These are phyloP conservation scores for Aureobasidium sp. DNA, from an alignment of 2,329 filamentous ascomycete genomes.

Conservation along the genomic window DNA sequence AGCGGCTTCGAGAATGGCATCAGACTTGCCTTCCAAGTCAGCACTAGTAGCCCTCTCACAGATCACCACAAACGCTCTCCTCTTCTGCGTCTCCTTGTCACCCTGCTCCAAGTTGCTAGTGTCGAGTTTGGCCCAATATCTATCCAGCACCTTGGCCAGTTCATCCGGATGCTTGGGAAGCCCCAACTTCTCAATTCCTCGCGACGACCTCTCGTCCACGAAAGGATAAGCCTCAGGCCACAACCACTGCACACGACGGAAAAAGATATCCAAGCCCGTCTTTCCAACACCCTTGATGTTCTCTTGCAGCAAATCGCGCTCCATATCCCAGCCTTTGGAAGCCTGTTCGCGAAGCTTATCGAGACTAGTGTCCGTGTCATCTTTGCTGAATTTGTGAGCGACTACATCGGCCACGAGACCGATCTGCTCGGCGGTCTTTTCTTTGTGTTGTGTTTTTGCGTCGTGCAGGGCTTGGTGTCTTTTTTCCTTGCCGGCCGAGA, in stretches of 20 bases:
- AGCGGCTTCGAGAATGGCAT: slow-evolving; percentile 22
- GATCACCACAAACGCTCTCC: slow-evolving; percentile 32
- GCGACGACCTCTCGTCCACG: slow-evolving; percentile 29
- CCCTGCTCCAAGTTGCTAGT: slow-evolving; percentile 19
- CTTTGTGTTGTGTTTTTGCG: slow-evolving; percentile 37
- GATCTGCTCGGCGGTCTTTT: slow-evolving; percentile 37
- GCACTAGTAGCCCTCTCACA: slow-evolving; percentile 31
- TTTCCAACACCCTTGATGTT: slow-evolving; percentile 34
- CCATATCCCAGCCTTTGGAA: slow-evolving; percentile 22
- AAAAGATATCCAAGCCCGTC: slow-evolving; percentile 36
- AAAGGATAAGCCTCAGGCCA: slow-evolving; percentile 33
- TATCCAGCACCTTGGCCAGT: slow-evolving; percentile 27
- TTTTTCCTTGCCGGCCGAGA: slow-evolving; percentile 30
- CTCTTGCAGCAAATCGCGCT: slow-evolving; percentile 25
- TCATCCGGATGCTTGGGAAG: slow-evolving; percentile 28
- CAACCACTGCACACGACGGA: slow-evolving; percentile 32
- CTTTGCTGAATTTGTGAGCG: slow-evolving; percentile 24
- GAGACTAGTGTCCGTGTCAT: slow-evolving; percentile 25
- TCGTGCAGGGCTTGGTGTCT: slow-evolving; percentile 32
- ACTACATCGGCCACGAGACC: slow-evolving; percentile 26
- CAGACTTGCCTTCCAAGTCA: slow-evolving; percentile 31
- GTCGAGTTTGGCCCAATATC: slow-evolving; percentile 28
- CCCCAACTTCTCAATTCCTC: slow-evolving; percentile 28
- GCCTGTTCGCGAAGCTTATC: slow-evolving; percentile 26
- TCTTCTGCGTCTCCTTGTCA: slow-evolving; percentile 28